phyloP scores from a whole-genome alignment of 2,329 filamentous ascomycete genomes.

The Dactylonectria macrodidyma region DNA sequence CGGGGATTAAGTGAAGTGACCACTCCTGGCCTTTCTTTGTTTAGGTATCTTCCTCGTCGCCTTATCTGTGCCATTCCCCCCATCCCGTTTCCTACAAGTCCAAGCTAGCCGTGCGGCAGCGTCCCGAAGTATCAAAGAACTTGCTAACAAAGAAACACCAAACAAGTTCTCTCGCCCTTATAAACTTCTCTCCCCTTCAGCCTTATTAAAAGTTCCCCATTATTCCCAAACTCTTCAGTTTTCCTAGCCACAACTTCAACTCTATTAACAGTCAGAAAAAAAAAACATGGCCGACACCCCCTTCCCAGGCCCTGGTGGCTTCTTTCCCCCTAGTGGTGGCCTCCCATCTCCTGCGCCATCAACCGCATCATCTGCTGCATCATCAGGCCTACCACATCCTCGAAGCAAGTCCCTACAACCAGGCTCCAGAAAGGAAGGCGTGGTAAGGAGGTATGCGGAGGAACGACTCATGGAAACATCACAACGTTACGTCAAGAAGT shows the following conservation, averaged over 20 bases:
- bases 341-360: conserved; percentile 71
- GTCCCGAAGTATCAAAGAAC: neutral
- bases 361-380: conserved; percentile 58
- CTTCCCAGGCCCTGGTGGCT: conserved; percentile 62
- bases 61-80: neutral
- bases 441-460: conserved; percentile 71
- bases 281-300: neutral
- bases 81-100: neutral
- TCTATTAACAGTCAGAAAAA: neutral
- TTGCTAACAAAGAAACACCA: neutral
- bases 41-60: neutral
- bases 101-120: neutral
- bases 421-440: conserved; percentile 73
- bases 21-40: neutral
- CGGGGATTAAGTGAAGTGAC: too few relatives aligned
- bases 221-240: neutral
- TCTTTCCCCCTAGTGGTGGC: conserved; percentile 59
- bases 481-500: conserved; percentile 74
- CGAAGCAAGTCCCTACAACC: conserved; percentile 66
- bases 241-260: neutral
- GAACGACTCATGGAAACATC: conserved; percentile 67
- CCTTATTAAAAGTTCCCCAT: neutral
- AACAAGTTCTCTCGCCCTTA: neutral
- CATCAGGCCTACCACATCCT: conserved; percentile 67
- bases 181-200: neutral